Evolutionary conservation across 495 filamentous ascomycete species (phyloP).

Genomic region (Penicillium bialowiezense): DNA sequence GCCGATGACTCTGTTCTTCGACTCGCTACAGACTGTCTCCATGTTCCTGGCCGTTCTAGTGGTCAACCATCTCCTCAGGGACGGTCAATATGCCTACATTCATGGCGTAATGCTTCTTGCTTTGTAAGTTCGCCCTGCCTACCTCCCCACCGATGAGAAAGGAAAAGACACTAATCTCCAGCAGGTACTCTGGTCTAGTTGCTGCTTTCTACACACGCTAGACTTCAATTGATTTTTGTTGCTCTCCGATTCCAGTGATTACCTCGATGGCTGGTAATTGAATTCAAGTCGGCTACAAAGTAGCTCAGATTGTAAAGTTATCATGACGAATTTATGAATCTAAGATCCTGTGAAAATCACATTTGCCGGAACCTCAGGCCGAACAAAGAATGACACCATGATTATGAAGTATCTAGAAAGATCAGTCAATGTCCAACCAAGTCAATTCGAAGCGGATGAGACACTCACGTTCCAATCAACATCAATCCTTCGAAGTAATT

Average conservation of each 20-base stretch:
- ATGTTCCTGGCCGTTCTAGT: constrained; percentile 32
- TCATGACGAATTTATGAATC: background rate
- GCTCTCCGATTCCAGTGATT: no score
- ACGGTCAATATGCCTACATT: constrained; percentile 66
- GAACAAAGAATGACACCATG: constrained; percentile 13
- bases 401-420: constrained; percentile 14
- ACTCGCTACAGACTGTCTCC: constrained; percentile 31
- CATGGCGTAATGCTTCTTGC: constrained; percentile 21
- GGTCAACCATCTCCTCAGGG: constrained; percentile 46
- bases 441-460: background rate
- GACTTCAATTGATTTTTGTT: no score
- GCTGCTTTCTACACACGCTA: constrained; percentile 11
- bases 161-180: no score
- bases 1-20: constrained; percentile 33
- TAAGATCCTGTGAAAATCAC: constrained; percentile 1
- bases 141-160: no score
- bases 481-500: constrained; percentile 54
- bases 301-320: background rate
- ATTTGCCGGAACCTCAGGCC: constrained; percentile 4
- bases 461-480: constrained; percentile 25
- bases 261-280: no score
- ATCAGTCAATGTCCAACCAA: background rate
- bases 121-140: no score
- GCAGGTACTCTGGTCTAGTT: constrained; percentile 7
- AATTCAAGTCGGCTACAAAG: background rate